These are phyloP conservation scores for Cyberlindnera mycetangii DNA, from an alignment of 805 yeast genomes.

Conservation along the genomic window DNA sequence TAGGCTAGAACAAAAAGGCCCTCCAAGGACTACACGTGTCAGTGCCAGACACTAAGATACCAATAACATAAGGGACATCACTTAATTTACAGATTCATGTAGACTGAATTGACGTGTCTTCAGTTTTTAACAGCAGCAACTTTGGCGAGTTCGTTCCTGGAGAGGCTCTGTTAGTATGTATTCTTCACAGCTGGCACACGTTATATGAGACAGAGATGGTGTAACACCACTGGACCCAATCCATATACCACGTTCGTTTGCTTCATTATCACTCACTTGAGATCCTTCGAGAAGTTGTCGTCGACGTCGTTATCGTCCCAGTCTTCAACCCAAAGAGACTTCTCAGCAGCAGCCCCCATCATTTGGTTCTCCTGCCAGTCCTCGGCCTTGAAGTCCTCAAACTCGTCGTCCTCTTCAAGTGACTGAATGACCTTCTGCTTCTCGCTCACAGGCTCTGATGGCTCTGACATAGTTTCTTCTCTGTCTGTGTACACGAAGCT, in stretches of 20 bases:
- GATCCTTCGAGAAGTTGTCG: conserved; percentile 77
- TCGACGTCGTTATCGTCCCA: conserved; percentile 97
- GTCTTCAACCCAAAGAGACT: conserved; percentile 89
- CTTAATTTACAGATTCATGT: neutral
- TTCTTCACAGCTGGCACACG: no score
- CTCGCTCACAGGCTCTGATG: conserved; percentile 17
- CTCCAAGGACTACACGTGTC: no score
- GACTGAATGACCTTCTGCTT: conserved; percentile 48
- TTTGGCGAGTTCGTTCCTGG: conserved; percentile 23
- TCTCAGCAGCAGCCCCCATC: conserved; percentile 47
- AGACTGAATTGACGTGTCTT: neutral
- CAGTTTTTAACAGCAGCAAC: conserved; percentile 24
- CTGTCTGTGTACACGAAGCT: neutral
- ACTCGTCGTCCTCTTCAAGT: conserved; percentile 93
- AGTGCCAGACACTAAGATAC: no score
- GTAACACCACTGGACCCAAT: no score
- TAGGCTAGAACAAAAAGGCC: no score
- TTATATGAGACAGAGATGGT: no score
- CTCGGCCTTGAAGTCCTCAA: conserved; percentile 94
- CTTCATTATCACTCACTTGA: conserved; percentile 49
- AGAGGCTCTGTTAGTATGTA: neutral
- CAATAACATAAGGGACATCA: neutral
- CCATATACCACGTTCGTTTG: no score
- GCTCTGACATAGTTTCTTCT: conserved; percentile 8
- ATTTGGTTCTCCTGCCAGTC: conserved; percentile 69